phyloP scores from a whole-genome alignment of 2,329 filamentous ascomycete genomes.

The Nemania bipapillata region DNA sequence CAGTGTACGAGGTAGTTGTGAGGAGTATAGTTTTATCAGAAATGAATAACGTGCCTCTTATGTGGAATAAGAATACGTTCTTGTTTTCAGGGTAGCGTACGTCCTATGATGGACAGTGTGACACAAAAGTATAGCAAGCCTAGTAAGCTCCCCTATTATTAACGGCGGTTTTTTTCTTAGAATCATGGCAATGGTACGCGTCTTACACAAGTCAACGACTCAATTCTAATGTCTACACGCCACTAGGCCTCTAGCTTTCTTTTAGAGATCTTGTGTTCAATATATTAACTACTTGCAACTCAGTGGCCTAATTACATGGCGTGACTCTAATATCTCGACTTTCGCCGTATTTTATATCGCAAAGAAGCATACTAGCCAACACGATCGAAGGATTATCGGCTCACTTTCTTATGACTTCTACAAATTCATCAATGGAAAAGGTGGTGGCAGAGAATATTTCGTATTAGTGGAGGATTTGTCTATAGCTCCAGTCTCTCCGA shows the following conservation, averaged over 20 bases:
- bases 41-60: background rate
- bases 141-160: background rate
- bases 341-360: too few relatives aligned
- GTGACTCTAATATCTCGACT: background rate
- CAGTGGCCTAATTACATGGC: background rate
- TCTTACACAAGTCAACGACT: background rate
- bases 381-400: background rate
- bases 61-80: background rate
- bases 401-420: background rate
- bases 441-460: background rate
- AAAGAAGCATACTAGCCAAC: background rate
- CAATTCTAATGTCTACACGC: too few relatives aligned
- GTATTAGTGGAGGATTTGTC: too few relatives aligned
- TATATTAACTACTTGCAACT: too few relatives aligned
- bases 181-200: background rate
- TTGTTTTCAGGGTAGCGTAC: background rate
- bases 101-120: background rate
- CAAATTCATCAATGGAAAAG: background rate
- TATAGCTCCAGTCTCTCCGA: background rate
- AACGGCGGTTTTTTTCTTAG: background rate
- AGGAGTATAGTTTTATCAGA: background rate
- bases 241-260: too few relatives aligned
- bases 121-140: background rate
- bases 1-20: background rate
- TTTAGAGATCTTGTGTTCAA: too few relatives aligned